Percentiles rank a stretch among this genome's conserved stretches.
These are phyloP conservation scores for Hebeloma cylindrosporum DNA, from an alignment of 768 basidiomycete genomes.

Conservation along the genomic window DNA sequence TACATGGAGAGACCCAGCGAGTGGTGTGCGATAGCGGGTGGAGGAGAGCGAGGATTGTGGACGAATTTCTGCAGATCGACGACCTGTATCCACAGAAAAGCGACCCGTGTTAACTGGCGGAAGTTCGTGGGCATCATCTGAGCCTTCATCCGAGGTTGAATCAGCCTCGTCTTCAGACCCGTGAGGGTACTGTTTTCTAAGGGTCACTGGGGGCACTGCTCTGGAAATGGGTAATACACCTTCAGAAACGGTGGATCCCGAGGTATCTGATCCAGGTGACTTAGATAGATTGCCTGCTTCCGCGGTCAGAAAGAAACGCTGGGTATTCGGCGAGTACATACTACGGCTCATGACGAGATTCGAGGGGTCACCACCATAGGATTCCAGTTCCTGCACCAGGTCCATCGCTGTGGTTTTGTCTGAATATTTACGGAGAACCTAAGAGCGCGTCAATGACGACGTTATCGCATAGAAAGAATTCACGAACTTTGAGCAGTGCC, in stretches of 20 bases:
- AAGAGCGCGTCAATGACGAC: constrained; percentile 5
- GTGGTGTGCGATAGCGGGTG: constrained; percentile 76
- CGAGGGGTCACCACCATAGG: constrained; percentile 67
- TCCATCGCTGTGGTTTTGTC: constrained; percentile 77
- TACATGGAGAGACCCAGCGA: constrained; percentile 63
- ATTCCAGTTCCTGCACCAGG: constrained; percentile 74
- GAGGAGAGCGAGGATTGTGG: constrained; percentile 81
- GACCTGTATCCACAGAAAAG: constrained; percentile 16
- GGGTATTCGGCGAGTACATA: background rate
- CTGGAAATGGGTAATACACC: constrained; percentile 23
- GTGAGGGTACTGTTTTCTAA: constrained; percentile 8
- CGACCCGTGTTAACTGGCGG: constrained; percentile 28
- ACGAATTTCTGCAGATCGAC: constrained; percentile 45
- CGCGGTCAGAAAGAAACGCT: background rate
- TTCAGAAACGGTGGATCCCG: constrained; percentile 62
- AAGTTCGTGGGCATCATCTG: constrained; percentile 48
- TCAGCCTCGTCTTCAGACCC: constrained; percentile 35
- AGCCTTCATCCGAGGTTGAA: constrained; percentile 45
- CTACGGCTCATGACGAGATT: constrained; percentile 69
- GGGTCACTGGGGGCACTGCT: constrained; percentile 3
- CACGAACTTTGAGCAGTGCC: constrained; percentile 72
- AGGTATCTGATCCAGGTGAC: constrained; percentile 61
- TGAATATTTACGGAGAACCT: constrained; percentile 82
- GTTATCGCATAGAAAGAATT: background rate
- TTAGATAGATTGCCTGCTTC: constrained; percentile 42